Percentiles rank a stretch among this genome's conserved stretches.
Evolutionary conservation across 257 asterid genomes (phyloP).

Genomic region (Cordia subcordata): DNA sequence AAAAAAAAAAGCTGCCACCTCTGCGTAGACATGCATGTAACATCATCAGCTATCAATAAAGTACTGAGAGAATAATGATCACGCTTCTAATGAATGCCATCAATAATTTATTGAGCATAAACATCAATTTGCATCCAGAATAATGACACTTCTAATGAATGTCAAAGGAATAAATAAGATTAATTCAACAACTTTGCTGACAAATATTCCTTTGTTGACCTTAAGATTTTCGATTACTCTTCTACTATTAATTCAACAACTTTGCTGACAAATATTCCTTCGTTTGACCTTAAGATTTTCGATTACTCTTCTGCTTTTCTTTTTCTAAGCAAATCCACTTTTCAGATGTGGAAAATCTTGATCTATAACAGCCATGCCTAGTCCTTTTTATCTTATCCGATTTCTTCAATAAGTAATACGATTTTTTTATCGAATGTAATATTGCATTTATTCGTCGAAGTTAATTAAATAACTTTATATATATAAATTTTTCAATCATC

Average conservation of each 20-base stretch:
- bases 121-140: not conserved
- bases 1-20: too few species aligned
- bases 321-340: not conserved
- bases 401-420: not conserved
- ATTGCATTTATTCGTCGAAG: too few species aligned
- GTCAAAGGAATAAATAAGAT: not conserved
- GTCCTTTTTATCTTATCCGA: not conserved
- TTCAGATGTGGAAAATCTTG: not conserved
- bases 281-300: constrained; percentile 2
- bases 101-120: too few species aligned
- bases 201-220: not conserved
- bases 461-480: too few species aligned
- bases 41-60: too few species aligned
- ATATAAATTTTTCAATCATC: too few species aligned
- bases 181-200: not conserved
- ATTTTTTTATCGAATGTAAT: too few species aligned
- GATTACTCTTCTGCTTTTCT: not conserved
- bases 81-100: too few species aligned
- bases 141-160: not conserved
- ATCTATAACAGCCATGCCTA: too few species aligned
- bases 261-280: not conserved
- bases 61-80: not conserved
- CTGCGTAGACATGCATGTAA: too few species aligned
- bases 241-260: not conserved
- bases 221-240: not conserved